Conservation (phyloP, 2,329 filamentous ascomycete species). For the Colletotrichum viniferum region DNA sequence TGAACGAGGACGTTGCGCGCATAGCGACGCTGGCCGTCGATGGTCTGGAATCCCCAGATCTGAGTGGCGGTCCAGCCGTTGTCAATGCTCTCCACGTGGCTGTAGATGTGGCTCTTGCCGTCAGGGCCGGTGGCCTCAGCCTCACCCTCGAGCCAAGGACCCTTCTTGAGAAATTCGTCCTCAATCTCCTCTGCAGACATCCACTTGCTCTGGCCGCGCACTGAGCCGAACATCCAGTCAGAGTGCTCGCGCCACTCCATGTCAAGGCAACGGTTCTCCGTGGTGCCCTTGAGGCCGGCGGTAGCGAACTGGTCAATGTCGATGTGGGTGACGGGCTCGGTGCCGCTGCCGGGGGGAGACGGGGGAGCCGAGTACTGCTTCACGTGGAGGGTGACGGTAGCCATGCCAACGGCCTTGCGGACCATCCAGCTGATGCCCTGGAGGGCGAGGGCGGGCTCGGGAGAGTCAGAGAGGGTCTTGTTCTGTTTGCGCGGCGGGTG, state of each 20-base stretch:
- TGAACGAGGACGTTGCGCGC: constrained; percentile 57
- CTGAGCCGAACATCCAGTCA: constrained; percentile 80
- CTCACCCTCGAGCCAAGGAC: constrained; percentile 61
- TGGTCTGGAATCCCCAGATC: constrained; percentile 64
- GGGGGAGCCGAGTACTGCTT: constrained; percentile 57
- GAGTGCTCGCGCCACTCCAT: constrained; percentile 63
- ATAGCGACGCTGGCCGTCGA: constrained; percentile 58
- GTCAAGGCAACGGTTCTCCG: constrained; percentile 61
- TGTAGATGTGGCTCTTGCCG: constrained; percentile 69
- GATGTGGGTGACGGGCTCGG: constrained; percentile 60
- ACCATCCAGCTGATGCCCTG: constrained; percentile 75
- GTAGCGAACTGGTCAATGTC: constrained; percentile 75
- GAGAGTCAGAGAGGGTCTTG: constrained; percentile 71
- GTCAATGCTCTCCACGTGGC: constrained; percentile 59
- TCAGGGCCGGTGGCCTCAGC: constrained; percentile 55
- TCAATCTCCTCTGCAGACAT: constrained; percentile 49
- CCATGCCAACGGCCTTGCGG: constrained; percentile 73
- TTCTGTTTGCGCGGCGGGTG: constrained; percentile 58
- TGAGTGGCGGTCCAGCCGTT: constrained; percentile 60
- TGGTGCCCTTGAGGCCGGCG: constrained; percentile 71
- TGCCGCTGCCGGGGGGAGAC: constrained; percentile 40
- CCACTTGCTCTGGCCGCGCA: constrained; percentile 65
- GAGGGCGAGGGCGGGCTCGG: constrained; percentile 72
- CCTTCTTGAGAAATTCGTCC: constrained; percentile 61
- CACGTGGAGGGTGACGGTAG: constrained; percentile 70